Evolutionary conservation across 1,284 basidiomycete species (phyloP).

Genomic region (Ganoderma lucidum): DNA sequence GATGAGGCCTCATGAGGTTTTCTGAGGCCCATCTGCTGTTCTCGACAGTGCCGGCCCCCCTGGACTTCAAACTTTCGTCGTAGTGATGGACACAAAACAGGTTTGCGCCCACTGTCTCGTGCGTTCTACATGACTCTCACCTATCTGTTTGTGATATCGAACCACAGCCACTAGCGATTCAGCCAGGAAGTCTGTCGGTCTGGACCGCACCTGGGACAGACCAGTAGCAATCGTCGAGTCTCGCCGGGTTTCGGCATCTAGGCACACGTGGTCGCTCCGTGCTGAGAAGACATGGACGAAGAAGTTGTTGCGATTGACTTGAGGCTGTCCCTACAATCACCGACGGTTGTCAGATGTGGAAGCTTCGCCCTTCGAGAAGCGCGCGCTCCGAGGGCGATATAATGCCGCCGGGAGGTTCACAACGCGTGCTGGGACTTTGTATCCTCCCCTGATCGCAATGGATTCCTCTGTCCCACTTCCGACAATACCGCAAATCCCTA

Average conservation of each 20-base stretch:
- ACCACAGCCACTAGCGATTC: neutral
- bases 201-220: neutral
- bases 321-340: neutral
- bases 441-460: neutral
- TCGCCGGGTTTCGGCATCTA: neutral
- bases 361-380: neutral
- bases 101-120: neutral
- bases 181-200: neutral
- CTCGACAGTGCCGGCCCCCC: neutral
- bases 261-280: neutral
- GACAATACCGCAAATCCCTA: neutral
- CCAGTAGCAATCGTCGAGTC: neutral
- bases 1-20: neutral
- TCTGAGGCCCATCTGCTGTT: neutral
- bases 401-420: neutral
- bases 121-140: neutral
- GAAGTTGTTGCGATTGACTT: neutral
- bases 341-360: conserved; percentile 2
- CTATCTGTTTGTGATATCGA: neutral
- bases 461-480: neutral
- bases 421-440: neutral
- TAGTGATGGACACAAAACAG: neutral
- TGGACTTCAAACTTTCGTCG: neutral
- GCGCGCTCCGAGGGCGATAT: neutral
- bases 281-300: neutral